Evolutionary conservation across 768 basidiomycete species (phyloP).

Genomic region (Phanerodontia chrysosporium): DNA sequence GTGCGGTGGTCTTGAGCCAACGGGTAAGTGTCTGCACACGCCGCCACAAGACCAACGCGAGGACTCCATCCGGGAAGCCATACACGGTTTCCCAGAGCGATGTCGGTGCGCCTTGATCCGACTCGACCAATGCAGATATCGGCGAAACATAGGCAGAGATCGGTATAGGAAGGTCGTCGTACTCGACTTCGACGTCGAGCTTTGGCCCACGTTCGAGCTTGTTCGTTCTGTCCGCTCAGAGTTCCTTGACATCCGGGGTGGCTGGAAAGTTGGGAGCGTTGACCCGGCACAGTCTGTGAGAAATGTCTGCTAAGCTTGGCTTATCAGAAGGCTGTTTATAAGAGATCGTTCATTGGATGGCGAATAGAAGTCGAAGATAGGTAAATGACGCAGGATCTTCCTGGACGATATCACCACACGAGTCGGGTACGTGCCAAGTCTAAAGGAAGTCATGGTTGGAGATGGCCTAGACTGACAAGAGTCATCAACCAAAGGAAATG

Average conservation of each 20-base stretch:
- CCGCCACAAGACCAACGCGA: slow-evolving; percentile 5
- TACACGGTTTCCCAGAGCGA: not conserved
- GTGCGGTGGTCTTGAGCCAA: slow-evolving; percentile 6
- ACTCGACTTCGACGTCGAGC: not conserved
- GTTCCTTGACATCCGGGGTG: not conserved
- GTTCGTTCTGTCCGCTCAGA: not conserved
- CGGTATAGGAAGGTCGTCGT: not conserved
- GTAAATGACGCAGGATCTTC: not conserved
- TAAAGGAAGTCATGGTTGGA: no score
- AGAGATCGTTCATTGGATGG: not conserved
- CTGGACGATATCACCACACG: not conserved
- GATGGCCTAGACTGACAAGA: no score
- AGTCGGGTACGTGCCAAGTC: not conserved
- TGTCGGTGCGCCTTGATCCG: slow-evolving; percentile 7
- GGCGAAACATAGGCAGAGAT: slow-evolving; percentile 9
- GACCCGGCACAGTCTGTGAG: not conserved
- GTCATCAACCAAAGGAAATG: no score
- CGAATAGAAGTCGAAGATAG: not conserved
- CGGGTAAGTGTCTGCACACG: slow-evolving; percentile 6
- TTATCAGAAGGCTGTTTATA: not conserved
- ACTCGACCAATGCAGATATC: slow-evolving; percentile 12
- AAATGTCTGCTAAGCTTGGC: not conserved
- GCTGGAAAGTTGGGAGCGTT: not conserved
- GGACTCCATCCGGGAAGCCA: not conserved
- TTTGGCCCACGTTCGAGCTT: not conserved